phyloP scores from a whole-genome alignment of 2,329 filamentous ascomycete species.

The Trichoderma sp. region DNA sequence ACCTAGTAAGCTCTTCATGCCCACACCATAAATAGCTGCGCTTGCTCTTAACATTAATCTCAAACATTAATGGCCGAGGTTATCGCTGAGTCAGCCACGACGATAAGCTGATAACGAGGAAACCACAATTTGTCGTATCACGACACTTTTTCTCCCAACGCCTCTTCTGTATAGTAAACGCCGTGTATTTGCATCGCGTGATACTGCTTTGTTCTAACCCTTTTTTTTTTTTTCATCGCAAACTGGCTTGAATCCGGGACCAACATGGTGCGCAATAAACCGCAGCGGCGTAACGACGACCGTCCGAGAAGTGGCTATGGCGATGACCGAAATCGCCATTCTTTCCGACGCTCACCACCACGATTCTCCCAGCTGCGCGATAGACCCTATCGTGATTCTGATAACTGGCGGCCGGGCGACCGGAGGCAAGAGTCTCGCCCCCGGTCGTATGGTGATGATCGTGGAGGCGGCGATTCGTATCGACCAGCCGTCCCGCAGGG shows the following conservation, averaged over 20 bases:
- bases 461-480: slow-evolving; percentile 28
- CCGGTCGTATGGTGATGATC: slow-evolving; percentile 26
- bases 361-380: slow-evolving; percentile 19
- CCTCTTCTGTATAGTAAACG: background rate
- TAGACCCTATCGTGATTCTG: slow-evolving; percentile 25
- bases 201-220: background rate
- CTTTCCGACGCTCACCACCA: slow-evolving; percentile 14
- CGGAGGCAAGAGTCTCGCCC: slow-evolving; percentile 24
- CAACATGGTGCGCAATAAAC: slow-evolving; percentile 12
- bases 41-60: background rate
- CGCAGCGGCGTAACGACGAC: slow-evolving; percentile 17
- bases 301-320: slow-evolving; percentile 19
- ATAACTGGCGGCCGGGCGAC: slow-evolving; percentile 32
- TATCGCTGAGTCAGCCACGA: background rate
- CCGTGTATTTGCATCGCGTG: background rate
- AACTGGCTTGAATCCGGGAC: background rate
- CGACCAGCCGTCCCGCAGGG: slow-evolving; percentile 38
- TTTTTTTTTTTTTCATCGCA: background rate
- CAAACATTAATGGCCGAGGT: background rate
- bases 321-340: slow-evolving; percentile 20
- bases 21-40: too few relatives aligned
- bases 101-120: slow-evolving; percentile 1
- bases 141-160: background rate
- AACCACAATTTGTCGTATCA: slow-evolving; percentile 7
- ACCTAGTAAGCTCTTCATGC: background rate